Base-by-base conservation (phyloP, 1,284 basidiomycete genomes). In the Taiwanofungus camphoratus region DNA sequence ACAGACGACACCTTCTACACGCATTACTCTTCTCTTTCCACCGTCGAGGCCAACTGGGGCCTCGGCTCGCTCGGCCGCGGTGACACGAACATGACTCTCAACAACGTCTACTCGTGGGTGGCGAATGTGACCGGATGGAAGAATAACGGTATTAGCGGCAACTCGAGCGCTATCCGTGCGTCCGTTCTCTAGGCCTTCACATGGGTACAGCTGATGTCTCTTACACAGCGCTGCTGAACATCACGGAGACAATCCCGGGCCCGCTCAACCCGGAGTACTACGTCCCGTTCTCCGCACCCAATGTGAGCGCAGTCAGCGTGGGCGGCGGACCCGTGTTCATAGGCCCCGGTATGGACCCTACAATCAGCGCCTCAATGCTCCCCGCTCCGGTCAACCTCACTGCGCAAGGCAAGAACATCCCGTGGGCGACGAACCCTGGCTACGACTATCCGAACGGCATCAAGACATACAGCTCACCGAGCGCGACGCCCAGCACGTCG, bases 21-120 rank as follows among this genome's bases (percentile, higher is more conserved):
- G 2, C 84, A 87, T 60, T 87, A 84, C 65, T 80, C 79, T 6
- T 56, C 62, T 35, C 58, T 86, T 36, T 72, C 74, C 13, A 77
- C 79, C 5, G 73, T 82, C 21, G 60, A 84, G 63, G 70, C 72
- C 37, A 86, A 86, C 68, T 86, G 81, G 79, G 62, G 63, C 24
- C 71, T 83, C 18, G 69, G 69, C 39, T 73, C 71, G 19, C 74
- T 82, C 19, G 78, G 79, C 23, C 73, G 78, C 36, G 66, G 68
- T 31, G 79, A 81, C 56, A 67, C 70, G 15, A 74, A 76, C 62
- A 60, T 61, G 59, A 65, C 64, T 18, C 44, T 73, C 48, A 56
- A 63, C 50, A 79, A 79, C 55, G 76, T 79, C 48, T 69, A 69
- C 57, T 43, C 58, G 32, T 58, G 73, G 41, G 70, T 77, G 37